Evolutionary conservation across 179 eudicot genomes (phyloP).

Genomic region (Gypsophila paniculata): DNA sequence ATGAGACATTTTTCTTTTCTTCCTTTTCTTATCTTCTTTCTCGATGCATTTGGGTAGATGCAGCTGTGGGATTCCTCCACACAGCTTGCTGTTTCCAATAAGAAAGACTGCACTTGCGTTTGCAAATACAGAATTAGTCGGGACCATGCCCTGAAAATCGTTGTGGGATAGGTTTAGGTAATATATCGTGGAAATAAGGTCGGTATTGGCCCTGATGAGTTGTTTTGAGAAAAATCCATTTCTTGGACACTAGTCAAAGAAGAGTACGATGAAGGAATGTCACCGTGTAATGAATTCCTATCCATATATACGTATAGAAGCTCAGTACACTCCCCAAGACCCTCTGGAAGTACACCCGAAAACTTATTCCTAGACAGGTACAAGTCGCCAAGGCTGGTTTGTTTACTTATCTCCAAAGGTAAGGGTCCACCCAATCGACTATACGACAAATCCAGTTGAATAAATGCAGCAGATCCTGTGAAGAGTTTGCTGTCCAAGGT

Average conservation of each 20-base stretch:
- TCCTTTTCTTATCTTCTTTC: background rate
- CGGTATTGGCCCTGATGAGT: constrained; percentile 19
- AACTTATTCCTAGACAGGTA: too few relatives aligned
- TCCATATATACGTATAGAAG: background rate
- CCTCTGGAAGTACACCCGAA: too few relatives aligned
- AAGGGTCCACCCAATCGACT: constrained; percentile 17
- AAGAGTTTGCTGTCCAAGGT: background rate
- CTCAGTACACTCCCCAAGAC: too few relatives aligned
- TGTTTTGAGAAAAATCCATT: constrained; percentile 17
- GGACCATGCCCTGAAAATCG: constrained; percentile 26
- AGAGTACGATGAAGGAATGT: constrained; percentile 12
- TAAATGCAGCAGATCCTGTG: constrained; percentile 2
- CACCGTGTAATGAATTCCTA: constrained; percentile 18
- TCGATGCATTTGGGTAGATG: constrained; percentile 20
- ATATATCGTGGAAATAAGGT: constrained; percentile 3
- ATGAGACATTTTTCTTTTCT: background rate
- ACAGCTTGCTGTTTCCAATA: constrained; percentile 19
- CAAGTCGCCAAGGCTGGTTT: constrained; percentile 11
- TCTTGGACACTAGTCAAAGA: background rate
- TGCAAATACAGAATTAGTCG: constrained; percentile 15
- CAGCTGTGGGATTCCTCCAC: constrained; percentile 24
- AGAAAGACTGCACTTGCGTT: constrained; percentile 9
- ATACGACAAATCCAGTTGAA: background rate
- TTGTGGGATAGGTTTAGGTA: constrained; percentile 17
- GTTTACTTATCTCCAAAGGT: constrained; percentile 9